Evolutionary conservation across 768 basidiomycete genomes (phyloP).

Genomic region (Lactarius pseudohatsudake): DNA sequence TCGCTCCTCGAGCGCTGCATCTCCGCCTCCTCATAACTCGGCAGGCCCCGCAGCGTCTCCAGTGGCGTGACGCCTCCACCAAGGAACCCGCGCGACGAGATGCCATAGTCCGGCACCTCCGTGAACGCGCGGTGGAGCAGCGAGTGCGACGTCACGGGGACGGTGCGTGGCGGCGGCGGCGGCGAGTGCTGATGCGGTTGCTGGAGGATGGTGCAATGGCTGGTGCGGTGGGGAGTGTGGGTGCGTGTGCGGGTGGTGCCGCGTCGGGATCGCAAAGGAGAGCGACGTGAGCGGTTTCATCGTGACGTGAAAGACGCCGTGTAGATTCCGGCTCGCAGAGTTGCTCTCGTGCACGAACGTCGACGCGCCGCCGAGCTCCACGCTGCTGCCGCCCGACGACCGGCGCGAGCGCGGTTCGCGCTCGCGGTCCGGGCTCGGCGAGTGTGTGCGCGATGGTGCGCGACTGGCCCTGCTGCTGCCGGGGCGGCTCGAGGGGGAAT

Average conservation of each 20-base stretch:
- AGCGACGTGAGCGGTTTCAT: slow-evolving; percentile 64
- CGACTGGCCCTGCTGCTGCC: slow-evolving; percentile 38
- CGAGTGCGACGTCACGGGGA: slow-evolving; percentile 28
- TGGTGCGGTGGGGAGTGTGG: background rate
- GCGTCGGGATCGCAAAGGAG: slow-evolving; percentile 39
- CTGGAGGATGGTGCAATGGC: background rate
- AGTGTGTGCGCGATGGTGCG: slow-evolving; percentile 41
- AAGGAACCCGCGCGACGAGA: slow-evolving; percentile 83
- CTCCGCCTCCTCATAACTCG: slow-evolving; percentile 79
- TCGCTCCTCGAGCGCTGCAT: slow-evolving; percentile 30
- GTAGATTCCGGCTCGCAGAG: slow-evolving; percentile 51
- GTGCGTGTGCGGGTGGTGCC: slow-evolving; percentile 18
- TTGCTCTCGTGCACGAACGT: slow-evolving; percentile 53
- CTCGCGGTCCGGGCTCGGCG: slow-evolving; percentile 45
- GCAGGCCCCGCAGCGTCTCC: slow-evolving; percentile 70
- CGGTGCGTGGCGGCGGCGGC: slow-evolving; percentile 21
- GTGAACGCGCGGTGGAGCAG: slow-evolving; percentile 64
- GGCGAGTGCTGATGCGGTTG: slow-evolving; percentile 16
- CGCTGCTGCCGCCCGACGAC: slow-evolving; percentile 20
- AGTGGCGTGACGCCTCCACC: slow-evolving; percentile 88
- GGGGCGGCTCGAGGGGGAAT: slow-evolving; percentile 33
- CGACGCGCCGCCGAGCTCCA: slow-evolving; percentile 31
- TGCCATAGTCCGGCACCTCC: slow-evolving; percentile 82
- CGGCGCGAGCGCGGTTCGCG: slow-evolving; percentile 39
- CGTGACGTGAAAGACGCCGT: slow-evolving; percentile 53